These are phyloP conservation scores for Aspergillus arachidicola DNA, from an alignment of 2,329 filamentous ascomycete species.

Conservation along the genomic window DNA sequence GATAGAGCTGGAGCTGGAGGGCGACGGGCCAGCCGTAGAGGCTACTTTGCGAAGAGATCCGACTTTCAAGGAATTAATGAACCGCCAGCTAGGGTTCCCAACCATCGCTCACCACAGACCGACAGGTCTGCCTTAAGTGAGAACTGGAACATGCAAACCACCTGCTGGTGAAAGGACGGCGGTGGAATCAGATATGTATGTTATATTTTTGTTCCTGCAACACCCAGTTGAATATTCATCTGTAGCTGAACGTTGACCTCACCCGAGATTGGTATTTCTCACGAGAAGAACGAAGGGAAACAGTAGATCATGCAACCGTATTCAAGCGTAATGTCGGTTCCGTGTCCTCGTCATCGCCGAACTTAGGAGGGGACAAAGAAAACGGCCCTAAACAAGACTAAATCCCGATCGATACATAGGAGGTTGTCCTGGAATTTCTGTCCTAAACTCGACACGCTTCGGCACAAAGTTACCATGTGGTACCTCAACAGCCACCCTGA, in stretches of 20 bases:
- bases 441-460: constrained; percentile 27
- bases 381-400: constrained; percentile 20
- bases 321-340: neutral
- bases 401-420: constrained; percentile 29
- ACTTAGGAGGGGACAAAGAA: neutral
- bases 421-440: constrained; percentile 23
- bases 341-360: neutral
- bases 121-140: constrained; percentile 21
- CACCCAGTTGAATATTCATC: neutral
- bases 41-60: constrained; percentile 21
- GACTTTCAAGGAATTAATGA: constrained; percentile 24
- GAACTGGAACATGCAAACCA: neutral
- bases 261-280: neutral
- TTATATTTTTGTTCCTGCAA: neutral
- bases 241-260: neutral
- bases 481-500: constrained; percentile 27
- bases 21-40: constrained; percentile 7
- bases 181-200: neutral
- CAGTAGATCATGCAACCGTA: neutral
- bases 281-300: neutral
- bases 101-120: constrained; percentile 33
- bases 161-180: neutral
- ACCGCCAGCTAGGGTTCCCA: constrained; percentile 32
- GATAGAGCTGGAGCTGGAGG: constrained; percentile 34
- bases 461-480: constrained; percentile 25